Conservation (phyloP, 169 alveolate genomes). For the Sarcocystis neurona region DNA sequence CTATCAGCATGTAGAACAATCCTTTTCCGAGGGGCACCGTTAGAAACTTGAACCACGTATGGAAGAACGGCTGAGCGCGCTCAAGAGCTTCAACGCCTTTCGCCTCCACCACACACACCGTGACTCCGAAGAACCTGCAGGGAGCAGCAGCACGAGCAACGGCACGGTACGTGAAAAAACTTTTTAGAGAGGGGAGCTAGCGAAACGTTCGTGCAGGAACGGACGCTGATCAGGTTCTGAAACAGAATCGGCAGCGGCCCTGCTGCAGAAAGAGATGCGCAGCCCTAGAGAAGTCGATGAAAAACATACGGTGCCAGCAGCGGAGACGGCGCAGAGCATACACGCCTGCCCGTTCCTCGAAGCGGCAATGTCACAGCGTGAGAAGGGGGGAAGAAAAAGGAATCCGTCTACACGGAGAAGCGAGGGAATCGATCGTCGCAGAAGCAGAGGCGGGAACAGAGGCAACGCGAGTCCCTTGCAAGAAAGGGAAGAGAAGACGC, state of each 20-base stretch:
- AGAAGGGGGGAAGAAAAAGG: too few species aligned
- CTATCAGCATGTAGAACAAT: conserved; percentile 52
- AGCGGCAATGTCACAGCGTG: too few species aligned
- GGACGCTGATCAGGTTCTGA: not conserved
- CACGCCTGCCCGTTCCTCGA: too few species aligned
- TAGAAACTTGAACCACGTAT: conserved; percentile 61
- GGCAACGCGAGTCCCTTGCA: too few species aligned
- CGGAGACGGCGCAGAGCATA: not conserved
- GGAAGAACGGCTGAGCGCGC: conserved; percentile 48
- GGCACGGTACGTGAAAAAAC: not conserved
- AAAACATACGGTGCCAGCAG: not conserved
- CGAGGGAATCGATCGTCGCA: too few species aligned
- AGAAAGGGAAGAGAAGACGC: too few species aligned
- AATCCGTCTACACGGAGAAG: too few species aligned
- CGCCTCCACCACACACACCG: conserved; percentile 56
- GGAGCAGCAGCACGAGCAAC: not conserved
- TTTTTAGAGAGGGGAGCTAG: too few species aligned
- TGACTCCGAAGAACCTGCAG: conserved; percentile 59
- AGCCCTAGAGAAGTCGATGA: not conserved
- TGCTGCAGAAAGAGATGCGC: not conserved
- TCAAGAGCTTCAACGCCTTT: conserved; percentile 53
- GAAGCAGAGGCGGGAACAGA: too few species aligned
- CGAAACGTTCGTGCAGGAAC: not conserved
- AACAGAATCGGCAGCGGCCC: not conserved
- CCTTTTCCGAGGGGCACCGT: conserved; percentile 68